phyloP scores from a whole-genome alignment of 257 asterid genomes.

The Haberlea rhodopensis region DNA sequence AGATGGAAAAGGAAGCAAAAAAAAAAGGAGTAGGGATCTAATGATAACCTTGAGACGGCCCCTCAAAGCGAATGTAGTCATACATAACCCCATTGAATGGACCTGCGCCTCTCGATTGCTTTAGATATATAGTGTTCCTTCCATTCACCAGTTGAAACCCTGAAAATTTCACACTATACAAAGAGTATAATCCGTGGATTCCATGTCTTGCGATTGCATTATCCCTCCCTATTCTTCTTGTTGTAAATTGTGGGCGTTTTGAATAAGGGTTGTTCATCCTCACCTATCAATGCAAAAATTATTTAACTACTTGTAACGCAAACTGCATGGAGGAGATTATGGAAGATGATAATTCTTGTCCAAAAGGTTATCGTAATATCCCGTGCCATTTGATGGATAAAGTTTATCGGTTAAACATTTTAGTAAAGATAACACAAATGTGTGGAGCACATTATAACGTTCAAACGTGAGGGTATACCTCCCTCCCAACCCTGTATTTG shows the following conservation, averaged over 20 bases:
- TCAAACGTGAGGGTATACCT: no score
- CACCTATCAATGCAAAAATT: constrained; percentile 31
- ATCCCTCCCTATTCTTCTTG: constrained; percentile 51
- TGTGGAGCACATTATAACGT: no score
- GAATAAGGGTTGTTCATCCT: constrained; percentile 36
- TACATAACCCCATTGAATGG: constrained; percentile 60
- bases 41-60: constrained; percentile 28
- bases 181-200: constrained; percentile 60
- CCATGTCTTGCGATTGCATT: constrained; percentile 88
- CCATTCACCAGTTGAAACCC: constrained; percentile 44
- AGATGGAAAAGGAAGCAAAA: no score
- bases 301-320: no score
- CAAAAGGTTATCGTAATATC: no score
- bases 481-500: no score
- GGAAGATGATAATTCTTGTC: no score
- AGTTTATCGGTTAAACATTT: no score
- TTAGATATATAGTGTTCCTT: constrained; percentile 45
- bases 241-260: constrained; percentile 38
- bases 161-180: constrained; percentile 31
- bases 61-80: constrained; percentile 75
- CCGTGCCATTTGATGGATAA: no score
- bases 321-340: no score
- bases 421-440: no score
- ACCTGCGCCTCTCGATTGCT: constrained; percentile 35
- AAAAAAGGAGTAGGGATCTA: no score